These are phyloP conservation scores for Fusarium solani-melongenae DNA, from an alignment of 2,329 filamentous ascomycete genomes.

Conservation along the genomic window DNA sequence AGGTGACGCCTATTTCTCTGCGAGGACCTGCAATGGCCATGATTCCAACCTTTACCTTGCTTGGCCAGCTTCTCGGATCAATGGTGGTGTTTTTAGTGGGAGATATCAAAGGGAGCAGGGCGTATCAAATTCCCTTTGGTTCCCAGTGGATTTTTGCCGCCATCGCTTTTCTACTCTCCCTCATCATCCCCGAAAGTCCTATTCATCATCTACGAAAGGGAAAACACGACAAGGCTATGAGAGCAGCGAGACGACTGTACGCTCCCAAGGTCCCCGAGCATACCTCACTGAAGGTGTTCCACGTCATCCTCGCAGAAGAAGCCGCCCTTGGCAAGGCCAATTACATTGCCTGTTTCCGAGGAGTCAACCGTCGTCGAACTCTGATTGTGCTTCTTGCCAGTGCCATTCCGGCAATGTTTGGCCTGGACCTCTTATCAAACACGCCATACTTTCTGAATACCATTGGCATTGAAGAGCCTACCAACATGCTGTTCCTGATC, in stretches of 20 bases:
- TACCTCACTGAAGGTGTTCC: background rate
- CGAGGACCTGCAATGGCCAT: slow-evolving; percentile 1
- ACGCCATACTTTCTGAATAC: background rate
- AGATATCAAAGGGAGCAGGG: background rate
- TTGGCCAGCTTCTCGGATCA: slow-evolving; percentile 3
- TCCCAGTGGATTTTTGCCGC: slow-evolving; percentile 1
- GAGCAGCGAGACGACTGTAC: background rate
- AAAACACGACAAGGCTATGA: background rate
- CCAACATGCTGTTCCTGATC: background rate
- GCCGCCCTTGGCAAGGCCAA: background rate
- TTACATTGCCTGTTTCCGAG: background rate
- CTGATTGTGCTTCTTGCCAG: background rate
- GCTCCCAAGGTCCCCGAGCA: background rate
- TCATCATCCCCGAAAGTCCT: slow-evolving; percentile 1
- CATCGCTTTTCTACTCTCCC: background rate
- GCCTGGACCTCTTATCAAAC: background rate
- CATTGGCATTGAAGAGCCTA: background rate
- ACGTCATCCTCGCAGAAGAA: background rate
- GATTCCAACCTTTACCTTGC: background rate
- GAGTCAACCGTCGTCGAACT: background rate
- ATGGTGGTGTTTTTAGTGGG: background rate
- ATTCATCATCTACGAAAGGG: background rate
- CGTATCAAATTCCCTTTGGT: slow-evolving; percentile 1
- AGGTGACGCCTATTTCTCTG: background rate
- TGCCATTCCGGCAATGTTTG: background rate